These are phyloP conservation scores for Eutrema salsugineum DNA, from an alignment of 441 rosid genomes.

Conservation along the genomic window DNA sequence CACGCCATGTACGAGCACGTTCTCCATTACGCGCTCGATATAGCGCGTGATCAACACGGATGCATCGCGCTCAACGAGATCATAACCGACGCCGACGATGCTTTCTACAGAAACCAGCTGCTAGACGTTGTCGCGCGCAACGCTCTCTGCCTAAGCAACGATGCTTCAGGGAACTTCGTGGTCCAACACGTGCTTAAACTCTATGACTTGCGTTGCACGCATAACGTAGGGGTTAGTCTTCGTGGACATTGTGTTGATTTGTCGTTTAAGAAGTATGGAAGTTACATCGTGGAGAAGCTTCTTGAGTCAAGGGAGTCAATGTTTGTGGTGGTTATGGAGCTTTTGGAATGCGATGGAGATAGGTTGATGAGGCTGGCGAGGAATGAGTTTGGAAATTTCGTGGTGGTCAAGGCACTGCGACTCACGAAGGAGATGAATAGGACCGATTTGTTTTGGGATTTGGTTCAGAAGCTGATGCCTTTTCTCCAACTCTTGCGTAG, in stretches of 20 bases:
- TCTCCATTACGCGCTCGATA: background rate
- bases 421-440: background rate
- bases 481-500: background rate
- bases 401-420: background rate
- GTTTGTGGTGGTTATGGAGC: background rate
- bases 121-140: background rate
- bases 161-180: background rate
- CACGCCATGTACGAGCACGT: background rate
- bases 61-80: background rate
- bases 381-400: background rate
- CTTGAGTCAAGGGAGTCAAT: background rate
- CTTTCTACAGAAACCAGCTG: background rate
- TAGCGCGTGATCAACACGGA: background rate
- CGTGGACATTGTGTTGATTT: background rate
- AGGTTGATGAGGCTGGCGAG: conserved; percentile 2
- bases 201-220: background rate
- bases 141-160: background rate
- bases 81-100: background rate
- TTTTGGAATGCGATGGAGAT: background rate
- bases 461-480: background rate
- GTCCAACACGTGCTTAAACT: background rate
- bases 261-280: background rate
- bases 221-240: background rate
- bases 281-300: background rate
- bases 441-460: background rate